Base-by-base conservation (phyloP, 345 rosid species). In the Eucalyptus globulus region DNA sequence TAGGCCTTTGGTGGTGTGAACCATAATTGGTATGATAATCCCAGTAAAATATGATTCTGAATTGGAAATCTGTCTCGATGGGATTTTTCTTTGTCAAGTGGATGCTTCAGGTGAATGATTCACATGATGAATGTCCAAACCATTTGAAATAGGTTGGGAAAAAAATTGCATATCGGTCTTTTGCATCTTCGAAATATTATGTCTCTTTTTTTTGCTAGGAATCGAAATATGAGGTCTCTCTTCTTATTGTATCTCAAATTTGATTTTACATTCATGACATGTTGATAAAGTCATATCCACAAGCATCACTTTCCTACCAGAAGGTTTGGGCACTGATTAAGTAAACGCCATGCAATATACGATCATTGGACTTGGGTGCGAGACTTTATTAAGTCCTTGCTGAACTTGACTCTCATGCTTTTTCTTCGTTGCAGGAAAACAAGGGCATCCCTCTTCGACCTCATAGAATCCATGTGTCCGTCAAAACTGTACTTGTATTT, bases 381-480 rank as follows among this genome's bases (percentile, higher is more conserved):
- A 26, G 62, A n/a, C 24, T 24, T 86, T 26, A 37, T 86, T 86
- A 29, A 49, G 27, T n/a, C 29, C 58, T 4, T 50, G 54, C 58
- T 6, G 0, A 86, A n/a, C 24, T 45, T 8, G 54, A 72, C 60
- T n/a, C 14, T 88, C 85, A 49, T 69, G 58, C 60, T 83, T 86
- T 62, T 37, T 91, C n/a, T 85, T 58, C 34, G n/a, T 90, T 91
- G 92, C 97, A 98, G 99, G 86, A 95, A 93, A 87, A 88, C 49
- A 87, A 93, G 89, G 90, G 80, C 92, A 13, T 26, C 90, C 60
- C 91, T 95, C 89, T 88, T 89, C 4, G 80, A 92, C 67, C 91
- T 94, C 51, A 88, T 97, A 58, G 93, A 91, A 88, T 92, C 98
- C 87, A 72, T 96, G 17, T 94, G 94, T 88, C 99, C 98, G 43